phyloP scores from a whole-genome alignment of 1,284 basidiomycete genomes.

The Ustilago vetiveriae region DNA sequence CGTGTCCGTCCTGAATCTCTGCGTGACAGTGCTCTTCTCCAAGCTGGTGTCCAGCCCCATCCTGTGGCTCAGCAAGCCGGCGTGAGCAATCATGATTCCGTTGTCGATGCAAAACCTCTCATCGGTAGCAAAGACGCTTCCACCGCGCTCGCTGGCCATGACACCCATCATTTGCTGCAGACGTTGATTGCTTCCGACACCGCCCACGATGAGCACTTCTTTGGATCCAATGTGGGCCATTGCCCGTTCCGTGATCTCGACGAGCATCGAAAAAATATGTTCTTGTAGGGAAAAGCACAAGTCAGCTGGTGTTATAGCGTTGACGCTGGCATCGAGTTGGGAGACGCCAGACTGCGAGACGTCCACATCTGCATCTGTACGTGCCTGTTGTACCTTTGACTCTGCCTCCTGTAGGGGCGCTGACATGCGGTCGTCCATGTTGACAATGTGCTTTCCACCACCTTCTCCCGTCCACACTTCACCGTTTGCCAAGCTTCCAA shows the following conservation, averaged over 20 bases:
- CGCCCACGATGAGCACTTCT: slow-evolving; percentile 96
- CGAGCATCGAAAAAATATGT: slow-evolving; percentile 97
- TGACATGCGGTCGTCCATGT: slow-evolving; percentile 22
- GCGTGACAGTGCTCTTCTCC: slow-evolving; percentile 63
- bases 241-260: slow-evolving; percentile 97
- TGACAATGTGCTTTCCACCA: slow-evolving; percentile 50
- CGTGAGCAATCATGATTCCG: slow-evolving; percentile 99
- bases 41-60: slow-evolving; percentile 75
- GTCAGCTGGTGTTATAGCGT: slow-evolving; percentile 84
- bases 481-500: slow-evolving; percentile 62
- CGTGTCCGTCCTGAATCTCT: slow-evolving; percentile 64
- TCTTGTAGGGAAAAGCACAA: slow-evolving; percentile 97
- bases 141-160: slow-evolving; percentile 90
- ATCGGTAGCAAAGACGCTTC: slow-evolving; percentile 93
- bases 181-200: slow-evolving; percentile 87
- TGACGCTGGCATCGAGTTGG: slow-evolving; percentile 25
- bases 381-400: not conserved
- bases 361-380: slow-evolving; percentile 30
- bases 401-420: not conserved
- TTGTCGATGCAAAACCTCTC: slow-evolving; percentile 99
- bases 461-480: slow-evolving; percentile 56
- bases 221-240: slow-evolving; percentile 98
- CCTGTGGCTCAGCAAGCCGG: slow-evolving; percentile 86
- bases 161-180: slow-evolving; percentile 98
- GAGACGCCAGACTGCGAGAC: slow-evolving; percentile 31